A percentile compares a stretch with the other conserved stretches of the same genome.
Evolutionary conservation across 768 basidiomycete species (phyloP).

Genomic region (Astraeus odoratus): DNA sequence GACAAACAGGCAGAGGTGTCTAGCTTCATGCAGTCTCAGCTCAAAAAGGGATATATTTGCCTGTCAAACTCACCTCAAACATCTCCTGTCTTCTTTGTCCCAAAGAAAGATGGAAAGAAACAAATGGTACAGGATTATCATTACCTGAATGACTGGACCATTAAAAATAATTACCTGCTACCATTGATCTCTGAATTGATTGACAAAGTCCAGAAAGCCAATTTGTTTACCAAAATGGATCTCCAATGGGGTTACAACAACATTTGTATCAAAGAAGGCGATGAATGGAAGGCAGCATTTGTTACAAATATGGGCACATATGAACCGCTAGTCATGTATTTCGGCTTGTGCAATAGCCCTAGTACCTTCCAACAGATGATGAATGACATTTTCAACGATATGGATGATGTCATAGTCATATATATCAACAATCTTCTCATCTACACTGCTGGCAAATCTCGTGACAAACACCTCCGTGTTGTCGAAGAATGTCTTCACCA

Average conservation of each 20-base stretch:
- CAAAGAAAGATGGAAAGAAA: too few relatives aligned
- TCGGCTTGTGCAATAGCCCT: too few relatives aligned
- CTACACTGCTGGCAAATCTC: neutral
- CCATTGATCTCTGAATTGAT: neutral
- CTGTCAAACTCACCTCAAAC: too few relatives aligned
- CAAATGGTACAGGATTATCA: too few relatives aligned
- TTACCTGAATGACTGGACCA: neutral
- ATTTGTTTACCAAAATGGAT: neutral
- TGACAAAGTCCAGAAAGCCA: neutral
- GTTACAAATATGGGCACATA: neutral
- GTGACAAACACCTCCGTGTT: neutral
- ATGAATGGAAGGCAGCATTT: neutral
- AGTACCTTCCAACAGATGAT: too few relatives aligned
- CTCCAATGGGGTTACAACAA: too few relatives aligned
- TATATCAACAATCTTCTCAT: neutral
- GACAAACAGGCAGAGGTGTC: neutral
- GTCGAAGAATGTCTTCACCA: conserved; percentile 4
- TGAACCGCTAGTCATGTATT: neutral
- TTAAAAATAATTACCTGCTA: neutral
- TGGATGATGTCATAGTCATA: neutral
- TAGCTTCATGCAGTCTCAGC: too few relatives aligned
- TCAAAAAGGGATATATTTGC: too few relatives aligned
- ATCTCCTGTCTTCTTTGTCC: too few relatives aligned
- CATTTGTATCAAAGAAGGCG: too few relatives aligned
- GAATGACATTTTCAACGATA: too few relatives aligned